These are phyloP conservation scores for Phytophthora agathidicida DNA, from an alignment of 352 stramenopile species.

Conservation along the genomic window DNA sequence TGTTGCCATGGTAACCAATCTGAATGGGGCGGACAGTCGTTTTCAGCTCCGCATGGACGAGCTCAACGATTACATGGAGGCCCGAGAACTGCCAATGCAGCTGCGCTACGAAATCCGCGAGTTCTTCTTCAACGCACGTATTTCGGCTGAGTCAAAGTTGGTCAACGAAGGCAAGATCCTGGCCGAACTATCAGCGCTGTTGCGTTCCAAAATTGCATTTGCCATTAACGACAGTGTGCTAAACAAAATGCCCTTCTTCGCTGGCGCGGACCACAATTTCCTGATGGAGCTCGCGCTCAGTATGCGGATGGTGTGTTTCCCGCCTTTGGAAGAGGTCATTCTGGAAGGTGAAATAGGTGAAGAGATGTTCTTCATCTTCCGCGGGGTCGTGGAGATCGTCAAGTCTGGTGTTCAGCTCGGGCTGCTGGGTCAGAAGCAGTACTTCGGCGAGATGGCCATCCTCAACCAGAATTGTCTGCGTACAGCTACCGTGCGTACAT, in stretches of 20 bases:
- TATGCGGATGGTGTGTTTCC: conserved; percentile 87
- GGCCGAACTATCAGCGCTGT: conserved; percentile 65
- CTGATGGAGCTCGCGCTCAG: conserved; percentile 83
- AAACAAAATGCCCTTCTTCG: conserved; percentile 86
- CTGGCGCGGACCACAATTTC: conserved; percentile 79
- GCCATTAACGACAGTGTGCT: conserved; percentile 84
- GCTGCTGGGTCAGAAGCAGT: conserved; percentile 79
- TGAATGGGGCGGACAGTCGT: conserved; percentile 64
- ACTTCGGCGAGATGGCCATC: conserved; percentile 88
- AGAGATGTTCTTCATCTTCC: conserved; percentile 90
- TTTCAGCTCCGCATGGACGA: conserved; percentile 83
- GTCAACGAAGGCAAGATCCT: conserved; percentile 77
- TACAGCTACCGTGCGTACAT: conserved; percentile 71
- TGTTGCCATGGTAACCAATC: conserved; percentile 66
- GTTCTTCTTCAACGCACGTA: conserved; percentile 82
- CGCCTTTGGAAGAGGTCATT: conserved; percentile 79
- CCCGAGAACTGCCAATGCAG: conserved; percentile 70
- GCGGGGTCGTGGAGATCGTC: conserved; percentile 74
- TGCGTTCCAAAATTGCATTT: conserved; percentile 82
- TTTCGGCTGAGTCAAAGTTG: conserved; percentile 75
- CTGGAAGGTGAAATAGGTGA: conserved; percentile 82
- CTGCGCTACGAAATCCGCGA: conserved; percentile 82
- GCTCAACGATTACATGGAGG: conserved; percentile 85
- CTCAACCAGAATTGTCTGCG: conserved; percentile 76
- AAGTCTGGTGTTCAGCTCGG: conserved; percentile 65